phyloP scores from a whole-genome alignment of 345 rosid species.

The Moricandia moricandioides region DNA sequence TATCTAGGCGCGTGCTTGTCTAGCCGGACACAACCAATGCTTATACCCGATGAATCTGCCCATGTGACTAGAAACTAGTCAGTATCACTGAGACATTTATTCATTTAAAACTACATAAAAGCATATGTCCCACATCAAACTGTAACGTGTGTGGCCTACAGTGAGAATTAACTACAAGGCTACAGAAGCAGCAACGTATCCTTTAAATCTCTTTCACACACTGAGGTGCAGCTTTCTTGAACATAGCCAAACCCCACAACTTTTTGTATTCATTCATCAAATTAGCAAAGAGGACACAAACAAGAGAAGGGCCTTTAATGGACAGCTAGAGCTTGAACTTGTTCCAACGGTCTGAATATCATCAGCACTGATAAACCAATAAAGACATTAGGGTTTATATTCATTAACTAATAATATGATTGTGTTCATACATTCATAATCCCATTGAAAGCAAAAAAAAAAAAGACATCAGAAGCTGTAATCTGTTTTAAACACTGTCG shows the following conservation, averaged over 20 bases:
- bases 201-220: constrained; percentile 31
- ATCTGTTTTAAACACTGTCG: constrained; percentile 49
- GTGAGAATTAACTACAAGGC: constrained; percentile 25
- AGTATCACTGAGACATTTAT: constrained; percentile 22
- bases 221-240: constrained; percentile 24
- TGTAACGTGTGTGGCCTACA: constrained; percentile 31
- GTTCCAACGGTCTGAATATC: background rate
- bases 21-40: constrained; percentile 58
- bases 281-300: constrained; percentile 10
- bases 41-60: too few relatives aligned
- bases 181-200: constrained; percentile 29
- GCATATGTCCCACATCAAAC: constrained; percentile 10
- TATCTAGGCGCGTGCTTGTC: constrained; percentile 87
- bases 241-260: constrained; percentile 15
- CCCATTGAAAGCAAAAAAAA: background rate
- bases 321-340: constrained; percentile 4
- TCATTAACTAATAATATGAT: background rate
- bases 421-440: constrained; percentile 10
- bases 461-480: constrained; percentile 52
- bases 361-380: background rate
- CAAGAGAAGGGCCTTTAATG: constrained; percentile 4
- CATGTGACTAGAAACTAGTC: constrained; percentile 65
- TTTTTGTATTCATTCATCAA: constrained; percentile 25
- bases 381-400: background rate
- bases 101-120: constrained; percentile 14